A percentile compares a stretch with the other conserved stretches of the same genome.
These are phyloP conservation scores for Tephrocybe sp. DNA, from an alignment of 768 basidiomycete genomes.

Conservation along the genomic window DNA sequence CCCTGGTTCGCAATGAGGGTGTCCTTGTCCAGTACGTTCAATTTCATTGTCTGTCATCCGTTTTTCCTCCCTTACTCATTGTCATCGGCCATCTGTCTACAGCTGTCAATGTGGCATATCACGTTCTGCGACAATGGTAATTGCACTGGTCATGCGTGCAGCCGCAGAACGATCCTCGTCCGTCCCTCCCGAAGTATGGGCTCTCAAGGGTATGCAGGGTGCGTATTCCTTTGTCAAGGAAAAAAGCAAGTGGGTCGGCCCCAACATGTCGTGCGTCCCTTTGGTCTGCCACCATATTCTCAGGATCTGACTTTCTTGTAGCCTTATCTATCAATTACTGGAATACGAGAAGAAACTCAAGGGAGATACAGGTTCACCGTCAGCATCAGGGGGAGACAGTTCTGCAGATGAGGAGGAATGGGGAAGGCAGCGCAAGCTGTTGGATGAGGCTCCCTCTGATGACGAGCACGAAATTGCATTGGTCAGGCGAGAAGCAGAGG, in stretches of 20 bases:
- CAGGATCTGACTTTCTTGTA: constrained; percentile 32
- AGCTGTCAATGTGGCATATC: constrained; percentile 96
- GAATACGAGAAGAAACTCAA: constrained; percentile 83
- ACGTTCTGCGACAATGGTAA: constrained; percentile 84
- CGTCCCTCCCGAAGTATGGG: constrained; percentile 75
- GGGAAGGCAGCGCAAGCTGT: constrained; percentile 61
- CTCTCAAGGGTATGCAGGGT: constrained; percentile 83
- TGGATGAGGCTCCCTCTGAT: constrained; percentile 55
- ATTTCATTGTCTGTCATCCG: constrained; percentile 5
- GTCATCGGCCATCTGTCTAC: constrained; percentile 17
- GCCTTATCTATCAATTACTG: constrained; percentile 89
- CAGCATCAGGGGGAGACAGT: constrained; percentile 56
- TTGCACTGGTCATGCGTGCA: constrained; percentile 93
- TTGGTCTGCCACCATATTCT: no score
- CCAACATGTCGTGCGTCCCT: constrained; percentile 91
- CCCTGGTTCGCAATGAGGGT: constrained; percentile 71
- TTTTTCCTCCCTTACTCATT: constrained; percentile 21
- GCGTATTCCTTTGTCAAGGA: constrained; percentile 89
- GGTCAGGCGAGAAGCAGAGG: constrained; percentile 75
- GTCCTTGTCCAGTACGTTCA: constrained; percentile 79
- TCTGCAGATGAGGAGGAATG: constrained; percentile 76
- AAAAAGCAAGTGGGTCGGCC: constrained; percentile 84
- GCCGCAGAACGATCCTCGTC: constrained; percentile 63
- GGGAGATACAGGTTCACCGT: constrained; percentile 46
- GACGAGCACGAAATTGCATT: constrained; percentile 54